Evolutionary conservation across 2,329 filamentous ascomycete species (phyloP).

Genomic region (Lecanoromycetidae sp.): DNA sequence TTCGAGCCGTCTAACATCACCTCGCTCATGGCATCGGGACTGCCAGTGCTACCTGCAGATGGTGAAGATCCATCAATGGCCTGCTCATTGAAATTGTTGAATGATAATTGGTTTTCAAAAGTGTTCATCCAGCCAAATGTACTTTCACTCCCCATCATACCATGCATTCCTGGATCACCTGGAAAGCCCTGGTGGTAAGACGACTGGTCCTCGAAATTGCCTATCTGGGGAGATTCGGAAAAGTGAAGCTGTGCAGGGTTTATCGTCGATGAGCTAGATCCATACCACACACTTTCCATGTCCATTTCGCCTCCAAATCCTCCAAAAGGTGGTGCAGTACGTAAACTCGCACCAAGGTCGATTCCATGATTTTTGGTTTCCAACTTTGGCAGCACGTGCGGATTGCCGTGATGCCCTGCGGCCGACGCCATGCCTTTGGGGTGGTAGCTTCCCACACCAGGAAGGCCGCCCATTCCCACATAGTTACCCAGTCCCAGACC

Average conservation of each 20-base stretch:
- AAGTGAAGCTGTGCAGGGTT: slow-evolving; percentile 66
- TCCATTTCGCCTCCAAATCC: slow-evolving; percentile 55
- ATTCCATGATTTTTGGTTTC: slow-evolving; percentile 64
- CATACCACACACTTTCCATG: slow-evolving; percentile 59
- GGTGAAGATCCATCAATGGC: slow-evolving; percentile 88
- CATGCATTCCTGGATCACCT: slow-evolving; percentile 43
- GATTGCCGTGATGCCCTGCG: slow-evolving; percentile 53
- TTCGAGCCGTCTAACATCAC: slow-evolving; percentile 73
- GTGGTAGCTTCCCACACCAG: slow-evolving; percentile 41
- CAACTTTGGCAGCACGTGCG: slow-evolving; percentile 64
- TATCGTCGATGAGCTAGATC: slow-evolving; percentile 48
- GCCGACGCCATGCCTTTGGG: slow-evolving; percentile 62
- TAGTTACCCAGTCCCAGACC: slow-evolving; percentile 53
- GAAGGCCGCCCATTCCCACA: slow-evolving; percentile 59
- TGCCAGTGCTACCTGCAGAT: slow-evolving; percentile 88
- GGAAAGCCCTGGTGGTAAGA: slow-evolving; percentile 47
- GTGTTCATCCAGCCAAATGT: slow-evolving; percentile 74
- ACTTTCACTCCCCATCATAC: slow-evolving; percentile 56
- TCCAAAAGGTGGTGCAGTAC: slow-evolving; percentile 66
- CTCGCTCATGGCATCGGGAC: slow-evolving; percentile 82
- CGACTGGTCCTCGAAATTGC: slow-evolving; percentile 47
- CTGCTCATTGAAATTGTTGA: slow-evolving; percentile 59
- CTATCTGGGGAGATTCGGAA: slow-evolving; percentile 55
- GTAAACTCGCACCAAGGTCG: slow-evolving; percentile 55
- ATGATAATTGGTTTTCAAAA: slow-evolving; percentile 65